A percentile compares a stretch with the other conserved stretches of the same genome.
Conservation (phyloP, 163 green algal species). For the Trebouxia gelatinosa region DNA sequence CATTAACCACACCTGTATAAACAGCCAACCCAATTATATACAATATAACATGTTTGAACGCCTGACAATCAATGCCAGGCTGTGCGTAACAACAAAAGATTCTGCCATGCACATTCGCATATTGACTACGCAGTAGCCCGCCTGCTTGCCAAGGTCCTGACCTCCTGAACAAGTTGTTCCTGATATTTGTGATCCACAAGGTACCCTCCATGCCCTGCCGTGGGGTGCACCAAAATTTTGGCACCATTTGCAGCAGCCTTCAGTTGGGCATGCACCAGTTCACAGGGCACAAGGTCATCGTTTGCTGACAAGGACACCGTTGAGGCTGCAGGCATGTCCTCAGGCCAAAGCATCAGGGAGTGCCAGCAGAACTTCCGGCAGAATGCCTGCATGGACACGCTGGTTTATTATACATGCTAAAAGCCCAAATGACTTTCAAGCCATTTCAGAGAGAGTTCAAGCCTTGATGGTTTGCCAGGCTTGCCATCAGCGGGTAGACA, state of each 20-base stretch:
- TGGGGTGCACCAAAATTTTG: slow-evolving; percentile 41
- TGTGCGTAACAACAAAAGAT: not conserved
- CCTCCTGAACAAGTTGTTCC: slow-evolving; percentile 19
- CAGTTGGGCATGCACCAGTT: slow-evolving; percentile 41
- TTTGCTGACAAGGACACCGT: slow-evolving; percentile 46
- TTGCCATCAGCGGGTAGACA: too few relatives aligned
- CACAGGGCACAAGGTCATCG: slow-evolving; percentile 60
- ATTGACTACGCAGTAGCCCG: not conserved
- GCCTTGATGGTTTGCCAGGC: not conserved
- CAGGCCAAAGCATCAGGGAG: slow-evolving; percentile 58
- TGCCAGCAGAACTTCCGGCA: slow-evolving; percentile 61
- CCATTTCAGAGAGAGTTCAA: not conserved
- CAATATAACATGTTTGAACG: not conserved
- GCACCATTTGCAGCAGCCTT: not conserved
- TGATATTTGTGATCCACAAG: slow-evolving; percentile 45
- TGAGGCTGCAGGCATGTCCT: slow-evolving; percentile 47
- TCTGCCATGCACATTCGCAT: not conserved
- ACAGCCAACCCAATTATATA: too few relatives aligned
- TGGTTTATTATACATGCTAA: not conserved
- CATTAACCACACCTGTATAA: too few relatives aligned
- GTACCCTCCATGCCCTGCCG: slow-evolving; percentile 53
- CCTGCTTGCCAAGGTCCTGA: not conserved
- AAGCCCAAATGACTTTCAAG: not conserved
- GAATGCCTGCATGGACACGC: slow-evolving; percentile 46
- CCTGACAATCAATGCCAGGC: not conserved